Conservation (phyloP, 2,329 filamentous ascomycete species). For the Curvularia eragrostidis region DNA sequence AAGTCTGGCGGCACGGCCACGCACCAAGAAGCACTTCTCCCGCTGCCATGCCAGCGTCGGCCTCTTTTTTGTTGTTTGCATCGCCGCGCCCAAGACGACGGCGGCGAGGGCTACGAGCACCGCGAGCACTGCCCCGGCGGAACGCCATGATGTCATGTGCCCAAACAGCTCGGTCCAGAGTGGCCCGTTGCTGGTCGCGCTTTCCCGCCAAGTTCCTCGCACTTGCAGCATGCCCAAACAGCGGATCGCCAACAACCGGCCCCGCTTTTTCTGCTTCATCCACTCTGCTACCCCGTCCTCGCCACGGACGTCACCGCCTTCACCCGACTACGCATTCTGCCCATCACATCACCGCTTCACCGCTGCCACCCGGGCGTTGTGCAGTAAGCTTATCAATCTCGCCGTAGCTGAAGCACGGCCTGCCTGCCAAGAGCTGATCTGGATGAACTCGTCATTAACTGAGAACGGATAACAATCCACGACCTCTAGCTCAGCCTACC, state of each 20-base stretch:
- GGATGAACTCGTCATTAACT: too few relatives aligned
- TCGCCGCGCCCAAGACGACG: background rate
- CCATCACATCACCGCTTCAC: too few relatives aligned
- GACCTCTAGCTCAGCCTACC: background rate
- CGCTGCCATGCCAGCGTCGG: background rate
- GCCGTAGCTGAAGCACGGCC: background rate
- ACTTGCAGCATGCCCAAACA: background rate
- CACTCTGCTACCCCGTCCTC: background rate
- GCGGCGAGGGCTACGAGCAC: too few relatives aligned
- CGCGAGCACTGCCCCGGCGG: background rate
- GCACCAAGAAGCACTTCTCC: background rate
- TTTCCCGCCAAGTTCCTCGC: background rate
- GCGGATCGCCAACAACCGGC: background rate
- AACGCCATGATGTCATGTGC: background rate
- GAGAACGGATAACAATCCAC: background rate
- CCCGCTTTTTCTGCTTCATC: background rate
- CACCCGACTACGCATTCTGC: background rate
- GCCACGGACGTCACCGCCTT: background rate
- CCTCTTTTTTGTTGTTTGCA: background rate
- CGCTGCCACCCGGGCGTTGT: background rate
- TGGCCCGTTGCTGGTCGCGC: background rate
- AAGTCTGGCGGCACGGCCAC: background rate
- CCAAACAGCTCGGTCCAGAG: background rate
- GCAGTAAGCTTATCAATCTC: background rate
- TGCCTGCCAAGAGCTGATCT: background rate